These are phyloP conservation scores for Wickerhamomyces chambardii DNA, from an alignment of 805 yeast genomes.

Conservation along the genomic window DNA sequence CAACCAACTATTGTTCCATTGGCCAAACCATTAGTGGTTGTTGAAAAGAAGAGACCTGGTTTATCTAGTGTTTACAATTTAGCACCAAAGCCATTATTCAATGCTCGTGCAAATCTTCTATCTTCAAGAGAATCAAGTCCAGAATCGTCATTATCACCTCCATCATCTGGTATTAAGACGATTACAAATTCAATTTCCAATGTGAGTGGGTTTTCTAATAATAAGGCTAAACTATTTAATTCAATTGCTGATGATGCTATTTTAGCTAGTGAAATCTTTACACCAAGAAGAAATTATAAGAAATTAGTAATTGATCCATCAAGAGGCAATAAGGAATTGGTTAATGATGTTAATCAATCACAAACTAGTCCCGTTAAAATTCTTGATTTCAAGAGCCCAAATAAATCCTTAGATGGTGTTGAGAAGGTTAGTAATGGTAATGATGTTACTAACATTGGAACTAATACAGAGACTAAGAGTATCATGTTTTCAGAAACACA, in stretches of 20 bases:
- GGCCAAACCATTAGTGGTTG: constrained; percentile 36
- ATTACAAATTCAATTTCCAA: constrained; percentile 1
- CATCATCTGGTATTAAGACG: too few species aligned
- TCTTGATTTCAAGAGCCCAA: too few species aligned
- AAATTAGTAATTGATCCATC: constrained; percentile 43
- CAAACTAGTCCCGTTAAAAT: not conserved
- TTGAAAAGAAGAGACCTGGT: constrained; percentile 50
- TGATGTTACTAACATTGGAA: too few species aligned
- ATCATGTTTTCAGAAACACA: too few species aligned
- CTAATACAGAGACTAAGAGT: too few species aligned
- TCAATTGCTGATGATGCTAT: constrained; percentile 57
- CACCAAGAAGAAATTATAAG: constrained; percentile 48
- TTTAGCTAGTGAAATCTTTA: constrained; percentile 60
- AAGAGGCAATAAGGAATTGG: not conserved
- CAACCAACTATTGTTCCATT: constrained; percentile 30
- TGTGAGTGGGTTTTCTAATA: not conserved
- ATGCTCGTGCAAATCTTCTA: constrained; percentile 11
- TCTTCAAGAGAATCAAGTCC: too few species aligned
- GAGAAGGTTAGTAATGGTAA: too few species aligned
- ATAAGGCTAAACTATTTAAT: constrained; percentile 25
- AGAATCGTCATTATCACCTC: too few species aligned
- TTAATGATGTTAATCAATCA: not conserved
- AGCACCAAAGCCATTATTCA: constrained; percentile 53
- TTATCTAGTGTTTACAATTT: constrained; percentile 51
- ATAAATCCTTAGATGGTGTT: too few species aligned